phyloP scores from a whole-genome alignment of 2,329 filamentous ascomycete genomes.

The Grosmannia penicillata region DNA sequence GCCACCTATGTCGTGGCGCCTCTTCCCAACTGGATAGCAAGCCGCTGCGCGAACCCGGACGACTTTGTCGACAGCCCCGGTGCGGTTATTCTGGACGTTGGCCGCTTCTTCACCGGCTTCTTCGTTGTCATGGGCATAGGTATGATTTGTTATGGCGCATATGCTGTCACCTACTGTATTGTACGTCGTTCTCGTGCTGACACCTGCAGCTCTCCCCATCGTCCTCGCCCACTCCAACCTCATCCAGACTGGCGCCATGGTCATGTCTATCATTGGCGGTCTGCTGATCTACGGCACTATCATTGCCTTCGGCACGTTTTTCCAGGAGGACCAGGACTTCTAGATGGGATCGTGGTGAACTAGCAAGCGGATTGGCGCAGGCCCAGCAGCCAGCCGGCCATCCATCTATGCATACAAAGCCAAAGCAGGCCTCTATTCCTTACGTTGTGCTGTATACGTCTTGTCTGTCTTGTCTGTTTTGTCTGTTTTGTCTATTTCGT shows the following conservation, averaged over 20 bases:
- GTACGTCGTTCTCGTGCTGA: conserved; percentile 9
- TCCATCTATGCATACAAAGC: no score
- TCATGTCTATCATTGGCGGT: conserved; percentile 89
- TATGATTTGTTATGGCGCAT: conserved; percentile 32
- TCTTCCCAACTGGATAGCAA: conserved; percentile 91
- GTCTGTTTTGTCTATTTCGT: no score
- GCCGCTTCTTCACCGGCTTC: conserved; percentile 87
- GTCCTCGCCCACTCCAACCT: conserved; percentile 76
- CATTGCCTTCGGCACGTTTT: conserved; percentile 96
- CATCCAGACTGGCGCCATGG: conserved; percentile 73
- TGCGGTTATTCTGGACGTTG: conserved; percentile 79
- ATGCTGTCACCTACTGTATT: conserved; percentile 1
- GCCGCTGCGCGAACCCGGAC: conserved; percentile 77
- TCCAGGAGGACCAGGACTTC: conserved; percentile 95
- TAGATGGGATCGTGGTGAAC: no score
- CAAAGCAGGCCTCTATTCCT: no score
- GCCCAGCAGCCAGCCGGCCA: no score
- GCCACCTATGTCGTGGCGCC: conserved; percentile 90
- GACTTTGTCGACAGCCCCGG: conserved; percentile 83
- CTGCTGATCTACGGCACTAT: conserved; percentile 95
- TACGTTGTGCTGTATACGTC: no score
- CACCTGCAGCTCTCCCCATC: conserved; percentile 60
- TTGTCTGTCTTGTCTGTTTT: no score
- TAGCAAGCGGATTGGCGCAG: no score
- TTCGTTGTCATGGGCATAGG: conserved; percentile 95